Conservation (phyloP, 805 yeast species). For the Kluyveromyces dobzhanskii region DNA sequence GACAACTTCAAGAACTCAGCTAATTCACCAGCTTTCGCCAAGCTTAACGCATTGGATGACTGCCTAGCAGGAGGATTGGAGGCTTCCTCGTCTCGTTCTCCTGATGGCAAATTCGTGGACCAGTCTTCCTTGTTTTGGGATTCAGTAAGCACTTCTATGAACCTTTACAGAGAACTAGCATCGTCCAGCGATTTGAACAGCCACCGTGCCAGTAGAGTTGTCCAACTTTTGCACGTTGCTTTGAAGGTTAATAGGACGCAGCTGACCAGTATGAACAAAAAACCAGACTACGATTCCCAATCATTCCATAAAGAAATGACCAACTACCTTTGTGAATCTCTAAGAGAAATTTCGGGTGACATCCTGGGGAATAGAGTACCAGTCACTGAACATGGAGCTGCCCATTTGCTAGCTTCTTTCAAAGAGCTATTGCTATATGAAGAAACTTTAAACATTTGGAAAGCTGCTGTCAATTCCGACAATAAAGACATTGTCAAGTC, state of each 20-base stretch:
- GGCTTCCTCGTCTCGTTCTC: conserved; percentile 7
- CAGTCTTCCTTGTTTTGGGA: conserved; percentile 40
- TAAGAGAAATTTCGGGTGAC: conserved; percentile 45
- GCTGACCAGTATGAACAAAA: conserved; percentile 45
- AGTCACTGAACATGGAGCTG: conserved; percentile 46
- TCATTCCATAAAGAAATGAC: conserved; percentile 49
- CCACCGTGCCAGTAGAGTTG: conserved; percentile 39
- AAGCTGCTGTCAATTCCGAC: conserved; percentile 31
- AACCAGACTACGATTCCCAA: conserved; percentile 52
- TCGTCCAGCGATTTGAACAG: conserved; percentile 41
- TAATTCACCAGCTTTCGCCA: conserved; percentile 42
- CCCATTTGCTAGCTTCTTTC: conserved; percentile 48
- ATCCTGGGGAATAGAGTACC: conserved; percentile 36
- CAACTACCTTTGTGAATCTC: conserved; percentile 39
- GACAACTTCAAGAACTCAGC: conserved; percentile 16
- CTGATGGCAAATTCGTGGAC: neutral
- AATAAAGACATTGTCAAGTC: conserved; percentile 24
- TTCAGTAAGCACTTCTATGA: conserved; percentile 43
- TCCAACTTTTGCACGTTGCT: conserved; percentile 46
- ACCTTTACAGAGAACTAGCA: conserved; percentile 39
- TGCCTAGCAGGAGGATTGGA: conserved; percentile 25
- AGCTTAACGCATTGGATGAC: conserved; percentile 45
- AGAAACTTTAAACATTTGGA: conserved; percentile 68
- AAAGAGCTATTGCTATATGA: conserved; percentile 51
- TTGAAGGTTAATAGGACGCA: conserved; percentile 48